Conservation (phyloP, 768 basidiomycete species). For the Lyophyllum decastes region DNA sequence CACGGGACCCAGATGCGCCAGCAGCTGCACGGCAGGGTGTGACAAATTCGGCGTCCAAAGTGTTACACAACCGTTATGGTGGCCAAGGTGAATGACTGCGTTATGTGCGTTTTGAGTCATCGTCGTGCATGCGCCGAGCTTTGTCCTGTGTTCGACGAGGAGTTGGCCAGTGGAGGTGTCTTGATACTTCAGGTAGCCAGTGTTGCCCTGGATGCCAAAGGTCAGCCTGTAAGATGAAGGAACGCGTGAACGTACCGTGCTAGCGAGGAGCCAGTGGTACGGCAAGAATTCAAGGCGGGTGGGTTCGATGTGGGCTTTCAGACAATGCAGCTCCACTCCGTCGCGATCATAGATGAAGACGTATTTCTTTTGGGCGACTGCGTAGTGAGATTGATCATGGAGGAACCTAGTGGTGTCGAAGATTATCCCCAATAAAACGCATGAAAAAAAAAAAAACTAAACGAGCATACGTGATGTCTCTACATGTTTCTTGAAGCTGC, state of each 20-base stretch:
- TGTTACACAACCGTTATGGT: slow-evolving; percentile 94
- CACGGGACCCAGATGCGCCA: slow-evolving; percentile 90
- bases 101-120: slow-evolving; percentile 93
- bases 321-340: slow-evolving; percentile 88
- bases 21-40: slow-evolving; percentile 87
- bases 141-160: slow-evolving; percentile 85
- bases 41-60: slow-evolving; percentile 96
- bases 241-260: slow-evolving; percentile 56
- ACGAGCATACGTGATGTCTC: slow-evolving; percentile 84
- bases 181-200: slow-evolving; percentile 94
- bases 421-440: neutral
- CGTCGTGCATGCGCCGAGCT: slow-evolving; percentile 79
- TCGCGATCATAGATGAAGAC: slow-evolving; percentile 94
- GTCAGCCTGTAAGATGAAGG: neutral
- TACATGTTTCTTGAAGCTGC: slow-evolving; percentile 85
- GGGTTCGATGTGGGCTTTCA: slow-evolving; percentile 85
- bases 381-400: slow-evolving; percentile 91
- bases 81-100: slow-evolving; percentile 93
- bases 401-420: slow-evolving; percentile 59
- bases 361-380: slow-evolving; percentile 95
- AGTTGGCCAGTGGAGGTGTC: slow-evolving; percentile 93
- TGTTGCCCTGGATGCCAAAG: slow-evolving; percentile 58
- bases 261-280: slow-evolving; percentile 92
- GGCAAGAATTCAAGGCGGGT: slow-evolving; percentile 90
- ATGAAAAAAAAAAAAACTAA: neutral